phyloP scores from a whole-genome alignment of 2,329 filamentous ascomycete genomes.

The Ophiognomonia clavigignenti-juglandacearum region DNA sequence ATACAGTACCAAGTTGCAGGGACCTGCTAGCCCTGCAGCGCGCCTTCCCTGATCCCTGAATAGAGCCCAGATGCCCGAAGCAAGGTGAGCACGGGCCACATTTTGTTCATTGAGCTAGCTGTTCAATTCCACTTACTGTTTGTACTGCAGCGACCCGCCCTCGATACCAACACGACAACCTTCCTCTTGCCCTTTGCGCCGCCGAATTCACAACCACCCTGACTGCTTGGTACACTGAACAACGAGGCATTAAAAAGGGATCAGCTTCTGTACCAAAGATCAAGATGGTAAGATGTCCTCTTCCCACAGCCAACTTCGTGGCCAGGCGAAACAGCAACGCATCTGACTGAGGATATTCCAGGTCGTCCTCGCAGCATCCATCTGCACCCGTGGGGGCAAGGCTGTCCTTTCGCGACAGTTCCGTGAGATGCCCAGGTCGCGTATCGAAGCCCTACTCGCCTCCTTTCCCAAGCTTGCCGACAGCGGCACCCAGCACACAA shows the following conservation, averaged over 20 bases:
- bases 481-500: slow-evolving; percentile 94
- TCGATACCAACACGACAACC: too few relatives aligned
- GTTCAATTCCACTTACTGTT: too few relatives aligned
- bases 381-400: slow-evolving; percentile 97
- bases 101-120: not conserved
- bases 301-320: not conserved
- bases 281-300: slow-evolving; percentile 34
- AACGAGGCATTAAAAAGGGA: too few relatives aligned
- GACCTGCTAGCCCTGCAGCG: not conserved
- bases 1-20: not conserved
- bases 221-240: not conserved
- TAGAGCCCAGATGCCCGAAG: too few relatives aligned
- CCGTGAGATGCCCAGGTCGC: slow-evolving; percentile 92
- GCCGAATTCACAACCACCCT: not conserved
- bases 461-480: slow-evolving; percentile 98
- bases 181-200: too few relatives aligned
- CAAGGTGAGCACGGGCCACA: not conserved
- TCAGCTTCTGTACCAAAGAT: too few relatives aligned
- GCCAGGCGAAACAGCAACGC: too few relatives aligned
- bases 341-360: slow-evolving; percentile 32
- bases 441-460: slow-evolving; percentile 92
- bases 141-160: too few relatives aligned
- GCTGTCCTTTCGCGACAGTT: slow-evolving; percentile 97
- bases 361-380: slow-evolving; percentile 98
- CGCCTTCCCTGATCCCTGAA: too few relatives aligned